These are phyloP conservation scores for Colletotrichum noveboracense DNA, from an alignment of 2,329 filamentous ascomycete genomes.

Conservation along the genomic window DNA sequence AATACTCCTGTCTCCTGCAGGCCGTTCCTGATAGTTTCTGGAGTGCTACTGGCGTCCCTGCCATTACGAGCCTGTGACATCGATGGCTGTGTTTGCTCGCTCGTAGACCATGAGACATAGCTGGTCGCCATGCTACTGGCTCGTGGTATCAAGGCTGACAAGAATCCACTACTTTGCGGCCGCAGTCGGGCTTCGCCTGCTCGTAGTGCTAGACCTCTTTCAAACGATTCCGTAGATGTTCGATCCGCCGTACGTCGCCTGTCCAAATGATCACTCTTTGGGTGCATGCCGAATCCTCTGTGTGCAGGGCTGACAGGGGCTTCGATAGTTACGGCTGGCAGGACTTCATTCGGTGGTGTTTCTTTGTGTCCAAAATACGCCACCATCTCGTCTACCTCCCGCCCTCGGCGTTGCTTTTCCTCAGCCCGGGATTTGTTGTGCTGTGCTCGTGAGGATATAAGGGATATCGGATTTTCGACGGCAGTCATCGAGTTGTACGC, in stretches of 20 bases:
- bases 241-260: not conserved
- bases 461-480: not conserved
- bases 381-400: slow-evolving; percentile 39
- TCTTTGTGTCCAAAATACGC: slow-evolving; percentile 35
- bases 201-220: not conserved
- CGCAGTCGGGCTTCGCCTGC: not conserved
- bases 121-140: slow-evolving; percentile 18
- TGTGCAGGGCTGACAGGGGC: no score
- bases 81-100: not conserved
- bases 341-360: not conserved
- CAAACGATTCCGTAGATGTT: not conserved
- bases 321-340: no score
- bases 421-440: slow-evolving; percentile 24
- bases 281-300: not conserved
- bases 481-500: slow-evolving; percentile 22
- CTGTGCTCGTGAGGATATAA: not conserved
- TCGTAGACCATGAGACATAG: slow-evolving; percentile 28
- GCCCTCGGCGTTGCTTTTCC: slow-evolving; percentile 31
- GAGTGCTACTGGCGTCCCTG: not conserved
- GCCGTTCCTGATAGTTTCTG: not conserved
- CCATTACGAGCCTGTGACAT: not conserved
- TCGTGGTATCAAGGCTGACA: not conserved
- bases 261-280: not conserved
- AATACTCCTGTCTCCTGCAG: slow-evolving; percentile 14
- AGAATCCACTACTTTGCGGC: not conserved